Conservation (phyloP, 805 yeast genomes). For the Candida sanyiensis region DNA sequence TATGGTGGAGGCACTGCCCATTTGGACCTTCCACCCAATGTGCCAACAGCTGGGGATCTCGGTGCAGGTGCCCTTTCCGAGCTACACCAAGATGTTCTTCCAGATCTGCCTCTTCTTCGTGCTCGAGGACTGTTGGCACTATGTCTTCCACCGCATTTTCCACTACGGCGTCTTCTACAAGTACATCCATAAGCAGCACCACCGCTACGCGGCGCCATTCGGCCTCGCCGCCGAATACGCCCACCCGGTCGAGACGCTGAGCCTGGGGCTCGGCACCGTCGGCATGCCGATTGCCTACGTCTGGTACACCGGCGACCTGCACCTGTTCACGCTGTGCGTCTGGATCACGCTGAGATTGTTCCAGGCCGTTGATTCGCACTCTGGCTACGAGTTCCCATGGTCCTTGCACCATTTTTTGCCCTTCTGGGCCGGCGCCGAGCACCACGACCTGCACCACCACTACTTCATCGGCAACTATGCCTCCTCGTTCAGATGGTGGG, state of each 20-base stretch:
- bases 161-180: constrained; percentile 86
- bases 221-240: constrained; percentile 97
- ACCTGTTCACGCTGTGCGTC: constrained; percentile 74
- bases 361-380: constrained; percentile 96
- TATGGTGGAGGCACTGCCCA: constrained; percentile 91
- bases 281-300: constrained; percentile 88
- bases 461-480: constrained; percentile 93
- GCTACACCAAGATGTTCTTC: constrained; percentile 44
- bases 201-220: constrained; percentile 94
- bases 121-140: constrained; percentile 93
- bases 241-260: constrained; percentile 89
- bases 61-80: constrained; percentile 82
- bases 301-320: constrained; percentile 65
- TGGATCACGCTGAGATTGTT: constrained; percentile 85
- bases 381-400: constrained; percentile 97
- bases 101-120: constrained; percentile 79
- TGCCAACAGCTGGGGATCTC: constrained; percentile 77
- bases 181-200: constrained; percentile 93
- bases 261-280: constrained; percentile 89
- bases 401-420: constrained; percentile 86
- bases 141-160: constrained; percentile 85
- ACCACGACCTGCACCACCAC: constrained; percentile 94
- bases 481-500: constrained; percentile 94
- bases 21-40: constrained; percentile 94
- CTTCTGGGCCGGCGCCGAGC: constrained; percentile 97